A percentile compares a stretch with the other conserved stretches of the same genome.
Conservation (phyloP, 2,329 filamentous ascomycete genomes). For the Clonostachys rosea region DNA sequence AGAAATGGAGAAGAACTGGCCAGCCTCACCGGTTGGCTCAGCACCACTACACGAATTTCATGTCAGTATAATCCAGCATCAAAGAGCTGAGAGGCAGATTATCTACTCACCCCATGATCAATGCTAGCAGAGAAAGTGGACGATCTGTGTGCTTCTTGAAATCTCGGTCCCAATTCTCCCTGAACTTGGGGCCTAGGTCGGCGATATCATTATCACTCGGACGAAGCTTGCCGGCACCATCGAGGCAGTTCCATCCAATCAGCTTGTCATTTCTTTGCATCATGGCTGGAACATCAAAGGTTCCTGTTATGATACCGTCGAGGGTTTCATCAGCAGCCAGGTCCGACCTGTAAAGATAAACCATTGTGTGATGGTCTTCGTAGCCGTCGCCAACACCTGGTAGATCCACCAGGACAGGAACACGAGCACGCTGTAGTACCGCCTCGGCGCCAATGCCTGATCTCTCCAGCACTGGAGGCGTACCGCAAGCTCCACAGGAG, state of each 20-base stretch:
- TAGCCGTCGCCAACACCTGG: constrained; percentile 49
- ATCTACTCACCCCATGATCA: constrained; percentile 31
- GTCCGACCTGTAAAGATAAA: constrained; percentile 40
- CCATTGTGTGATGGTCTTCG: constrained; percentile 49
- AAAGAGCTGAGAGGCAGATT: too few relatives aligned
- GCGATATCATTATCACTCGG: constrained; percentile 47
- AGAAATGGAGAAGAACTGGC: constrained; percentile 45
- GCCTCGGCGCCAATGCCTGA: constrained; percentile 3
- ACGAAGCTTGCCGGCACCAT: constrained; percentile 50
- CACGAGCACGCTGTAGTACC: constrained; percentile 39
- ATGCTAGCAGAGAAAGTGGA: constrained; percentile 39
- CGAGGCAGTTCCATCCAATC: constrained; percentile 50
- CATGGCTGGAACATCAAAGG: constrained; percentile 16
- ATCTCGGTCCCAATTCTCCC: constrained; percentile 48
- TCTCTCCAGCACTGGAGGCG: constrained; percentile 42
- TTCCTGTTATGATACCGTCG: constrained; percentile 47
- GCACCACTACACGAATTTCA: constrained; percentile 41
- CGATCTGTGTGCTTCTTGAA: constrained; percentile 36
- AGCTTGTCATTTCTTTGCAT: constrained; percentile 39
- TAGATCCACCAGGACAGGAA: constrained; percentile 39
- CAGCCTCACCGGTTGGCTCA: constrained; percentile 22
- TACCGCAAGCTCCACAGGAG: constrained; percentile 33
- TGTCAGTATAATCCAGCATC: too few relatives aligned
- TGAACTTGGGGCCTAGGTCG: constrained; percentile 46
- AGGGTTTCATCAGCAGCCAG: constrained; percentile 27